A percentile compares a stretch with the other conserved stretches of the same genome.
These are phyloP conservation scores for Metschnikowia anglica DNA, from an alignment of 805 yeast species.

Conservation along the genomic window DNA sequence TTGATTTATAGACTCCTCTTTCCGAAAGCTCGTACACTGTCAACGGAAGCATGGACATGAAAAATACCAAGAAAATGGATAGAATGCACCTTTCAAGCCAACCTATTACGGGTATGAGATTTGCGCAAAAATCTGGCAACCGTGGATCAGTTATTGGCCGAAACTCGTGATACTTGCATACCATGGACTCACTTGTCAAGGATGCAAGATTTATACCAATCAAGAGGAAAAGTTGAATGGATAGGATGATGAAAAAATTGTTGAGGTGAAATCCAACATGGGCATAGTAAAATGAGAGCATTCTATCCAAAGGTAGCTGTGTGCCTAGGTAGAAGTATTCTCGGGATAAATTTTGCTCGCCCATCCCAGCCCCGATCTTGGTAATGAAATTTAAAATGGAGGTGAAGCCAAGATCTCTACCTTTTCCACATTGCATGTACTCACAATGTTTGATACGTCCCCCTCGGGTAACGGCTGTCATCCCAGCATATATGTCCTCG, in stretches of 20 bases:
- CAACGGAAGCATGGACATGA: conserved; percentile 76
- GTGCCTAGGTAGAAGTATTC: conserved; percentile 82
- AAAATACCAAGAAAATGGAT: conserved; percentile 79
- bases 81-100: conserved; percentile 81
- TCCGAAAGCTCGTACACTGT: conserved; percentile 78
- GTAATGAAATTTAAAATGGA: conserved; percentile 83
- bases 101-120: conserved; percentile 68
- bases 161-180: conserved; percentile 65
- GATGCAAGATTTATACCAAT: conserved; percentile 69
- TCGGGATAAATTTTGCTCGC: conserved; percentile 83
- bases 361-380: conserved; percentile 92
- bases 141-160: conserved; percentile 65
- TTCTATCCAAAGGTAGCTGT: conserved; percentile 75
- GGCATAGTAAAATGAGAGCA: conserved; percentile 80
- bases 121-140: conserved; percentile 71
- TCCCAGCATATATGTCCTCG: conserved; percentile 88
- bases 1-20: conserved; percentile 76
- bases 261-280: conserved; percentile 87
- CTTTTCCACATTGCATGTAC: conserved; percentile 87
- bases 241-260: conserved; percentile 73
- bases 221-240: conserved; percentile 69
- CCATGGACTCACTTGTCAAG: conserved; percentile 67
- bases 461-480: conserved; percentile 79
- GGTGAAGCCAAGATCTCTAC: conserved; percentile 86
- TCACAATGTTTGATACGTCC: conserved; percentile 88